Conservation (phyloP, 129 eudicot species). For the Oenanthe sinensis region DNA sequence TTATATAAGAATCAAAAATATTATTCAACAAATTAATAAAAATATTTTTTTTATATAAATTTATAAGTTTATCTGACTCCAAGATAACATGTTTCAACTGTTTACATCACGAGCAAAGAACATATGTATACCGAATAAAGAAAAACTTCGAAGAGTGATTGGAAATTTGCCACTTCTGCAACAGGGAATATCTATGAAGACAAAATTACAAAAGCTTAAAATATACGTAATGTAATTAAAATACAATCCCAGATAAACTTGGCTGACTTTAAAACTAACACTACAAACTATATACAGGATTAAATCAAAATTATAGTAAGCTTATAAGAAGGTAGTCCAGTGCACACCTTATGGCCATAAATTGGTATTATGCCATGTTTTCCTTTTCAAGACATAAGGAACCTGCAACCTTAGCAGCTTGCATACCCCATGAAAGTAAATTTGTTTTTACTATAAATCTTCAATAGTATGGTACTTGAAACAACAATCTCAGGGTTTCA, state of each 20-base stretch:
- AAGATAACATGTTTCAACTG: too few relatives aligned
- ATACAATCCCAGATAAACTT: neutral
- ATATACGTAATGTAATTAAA: neutral
- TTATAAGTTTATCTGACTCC: too few relatives aligned
- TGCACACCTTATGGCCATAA: neutral
- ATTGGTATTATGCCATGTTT: neutral
- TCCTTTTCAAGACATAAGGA: neutral
- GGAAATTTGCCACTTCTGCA: neutral
- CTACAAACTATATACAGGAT: conserved; percentile 8
- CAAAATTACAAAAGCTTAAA: neutral
- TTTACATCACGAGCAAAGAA: too few relatives aligned
- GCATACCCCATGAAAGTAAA: neutral
- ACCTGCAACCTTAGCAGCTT: neutral
- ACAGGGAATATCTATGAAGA: neutral
- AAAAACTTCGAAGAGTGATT: neutral
- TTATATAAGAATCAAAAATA: too few relatives aligned
- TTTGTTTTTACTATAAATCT: neutral
- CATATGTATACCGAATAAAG: neutral
- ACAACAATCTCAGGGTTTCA: conserved; percentile 10
- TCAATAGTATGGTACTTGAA: neutral
- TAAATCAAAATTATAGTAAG: neutral
- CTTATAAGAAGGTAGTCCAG: neutral
- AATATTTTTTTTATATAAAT: too few relatives aligned
- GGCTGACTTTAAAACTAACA: neutral
- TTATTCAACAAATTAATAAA: too few relatives aligned